Evolutionary conservation across 1,139 yeast genomes (phyloP).

Genomic region (Casaregolazyma lundiana): DNA sequence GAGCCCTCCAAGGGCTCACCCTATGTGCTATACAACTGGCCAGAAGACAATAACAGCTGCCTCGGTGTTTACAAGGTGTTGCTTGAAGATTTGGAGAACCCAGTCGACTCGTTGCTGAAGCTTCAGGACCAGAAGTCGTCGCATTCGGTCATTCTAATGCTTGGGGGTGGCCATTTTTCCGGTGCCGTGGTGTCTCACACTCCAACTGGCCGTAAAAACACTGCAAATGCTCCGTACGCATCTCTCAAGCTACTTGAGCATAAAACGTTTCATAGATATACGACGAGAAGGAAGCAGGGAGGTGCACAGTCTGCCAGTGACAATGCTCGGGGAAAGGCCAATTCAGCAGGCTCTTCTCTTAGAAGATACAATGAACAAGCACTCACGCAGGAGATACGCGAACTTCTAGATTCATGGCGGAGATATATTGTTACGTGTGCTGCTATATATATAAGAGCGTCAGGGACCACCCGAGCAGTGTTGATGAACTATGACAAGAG

Average conservation of each 20-base stretch:
- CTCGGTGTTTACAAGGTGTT: conserved; percentile 68
- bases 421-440: conserved; percentile 53
- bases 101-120: conserved; percentile 44
- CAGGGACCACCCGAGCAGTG: conserved; percentile 64
- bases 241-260: conserved; percentile 50
- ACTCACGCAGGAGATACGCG: conserved; percentile 68
- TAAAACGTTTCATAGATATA: conserved; percentile 89
- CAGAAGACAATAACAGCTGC: conserved; percentile 32
- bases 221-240: conserved; percentile 43
- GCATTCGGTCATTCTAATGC: conserved; percentile 78
- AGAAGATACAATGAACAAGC: conserved; percentile 90
- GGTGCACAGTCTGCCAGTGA: conserved; percentile 94
- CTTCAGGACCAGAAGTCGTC: conserved; percentile 17
- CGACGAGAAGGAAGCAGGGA: conserved; percentile 96
- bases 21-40: not conserved
- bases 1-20: conserved; percentile 11
- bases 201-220: conserved; percentile 48
- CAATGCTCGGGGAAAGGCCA: conserved; percentile 89
- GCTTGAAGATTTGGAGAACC: conserved; percentile 40
- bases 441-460: conserved; percentile 77
- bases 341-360: conserved; percentile 89
- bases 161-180: conserved; percentile 98
- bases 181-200: conserved; percentile 85
- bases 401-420: conserved; percentile 61
- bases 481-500: conserved; percentile 60